Conservation (phyloP, 768 basidiomycete species). For the Pleurotus giganteus region DNA sequence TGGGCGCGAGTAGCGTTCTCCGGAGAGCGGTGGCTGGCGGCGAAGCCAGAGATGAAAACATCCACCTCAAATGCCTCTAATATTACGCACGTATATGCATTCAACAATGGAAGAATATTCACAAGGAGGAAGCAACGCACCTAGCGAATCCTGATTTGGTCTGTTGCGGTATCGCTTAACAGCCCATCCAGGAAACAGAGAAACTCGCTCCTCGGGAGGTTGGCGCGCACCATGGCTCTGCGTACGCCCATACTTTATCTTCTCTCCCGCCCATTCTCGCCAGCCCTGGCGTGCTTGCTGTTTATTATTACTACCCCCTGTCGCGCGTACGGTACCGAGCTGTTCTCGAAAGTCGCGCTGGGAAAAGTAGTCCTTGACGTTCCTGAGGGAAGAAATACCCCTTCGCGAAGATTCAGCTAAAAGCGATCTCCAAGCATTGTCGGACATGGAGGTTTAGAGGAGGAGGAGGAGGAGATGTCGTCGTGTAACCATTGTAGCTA, state of each 20-base stretch:
- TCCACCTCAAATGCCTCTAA: slow-evolving; percentile 66
- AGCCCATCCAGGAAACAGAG: slow-evolving; percentile 84
- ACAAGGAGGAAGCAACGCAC: slow-evolving; percentile 19
- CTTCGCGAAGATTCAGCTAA: slow-evolving; percentile 27
- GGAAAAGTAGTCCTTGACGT: slow-evolving; percentile 49
- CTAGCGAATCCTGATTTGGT: slow-evolving; percentile 17
- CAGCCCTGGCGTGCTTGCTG: slow-evolving; percentile 38
- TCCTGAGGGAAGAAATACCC: slow-evolving; percentile 20
- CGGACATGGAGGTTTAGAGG: slow-evolving; percentile 26
- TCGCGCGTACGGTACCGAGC: slow-evolving; percentile 21
- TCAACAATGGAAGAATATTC: not conserved
- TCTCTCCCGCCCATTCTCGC: slow-evolving; percentile 66
- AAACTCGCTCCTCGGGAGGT: slow-evolving; percentile 41
- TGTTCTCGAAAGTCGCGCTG: slow-evolving; percentile 36
- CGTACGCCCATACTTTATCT: slow-evolving; percentile 33
- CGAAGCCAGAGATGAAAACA: slow-evolving; percentile 77
- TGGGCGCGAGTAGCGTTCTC: slow-evolving; percentile 72
- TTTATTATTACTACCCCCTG: slow-evolving; percentile 11
- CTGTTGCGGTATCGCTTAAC: slow-evolving; percentile 42
- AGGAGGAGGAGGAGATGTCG: no score
- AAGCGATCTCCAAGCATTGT: slow-evolving; percentile 33
- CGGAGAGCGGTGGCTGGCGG: slow-evolving; percentile 54
- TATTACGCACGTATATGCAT: not conserved
- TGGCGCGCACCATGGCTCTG: slow-evolving; percentile 11
- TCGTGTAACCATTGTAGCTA: no score